Evolutionary conservation across 1,284 basidiomycete species (phyloP).

Genomic region (Waitea zeae): DNA sequence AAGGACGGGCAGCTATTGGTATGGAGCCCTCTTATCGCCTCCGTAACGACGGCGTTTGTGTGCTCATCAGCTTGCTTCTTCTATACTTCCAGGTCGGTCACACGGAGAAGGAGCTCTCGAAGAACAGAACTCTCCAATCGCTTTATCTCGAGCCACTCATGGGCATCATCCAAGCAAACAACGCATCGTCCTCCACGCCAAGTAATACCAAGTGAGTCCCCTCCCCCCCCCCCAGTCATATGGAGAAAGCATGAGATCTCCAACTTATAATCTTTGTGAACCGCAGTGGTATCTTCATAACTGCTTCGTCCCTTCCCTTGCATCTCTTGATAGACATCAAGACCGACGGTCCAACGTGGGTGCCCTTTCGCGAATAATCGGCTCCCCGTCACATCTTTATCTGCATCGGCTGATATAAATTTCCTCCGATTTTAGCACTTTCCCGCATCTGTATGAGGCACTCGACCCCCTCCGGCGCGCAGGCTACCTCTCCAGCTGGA

Average conservation of each 20-base stretch:
- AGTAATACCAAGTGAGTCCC: too few relatives aligned
- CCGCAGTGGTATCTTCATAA: slow-evolving; percentile 21
- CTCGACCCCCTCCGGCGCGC: slow-evolving; percentile 20
- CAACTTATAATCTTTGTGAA: too few relatives aligned
- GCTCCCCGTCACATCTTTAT: not conserved
- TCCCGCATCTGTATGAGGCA: slow-evolving; percentile 18
- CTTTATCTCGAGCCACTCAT: slow-evolving; percentile 6
- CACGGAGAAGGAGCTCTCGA: not conserved
- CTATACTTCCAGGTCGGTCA: not conserved
- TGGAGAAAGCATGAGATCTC: too few relatives aligned
- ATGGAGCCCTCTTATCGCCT: not conserved
- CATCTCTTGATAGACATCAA: slow-evolving; percentile 26
- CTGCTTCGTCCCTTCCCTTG: slow-evolving; percentile 16
- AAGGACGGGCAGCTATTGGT: slow-evolving; percentile 18
- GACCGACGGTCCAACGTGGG: slow-evolving; percentile 20
- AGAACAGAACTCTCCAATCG: not conserved
- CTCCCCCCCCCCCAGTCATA: too few relatives aligned
- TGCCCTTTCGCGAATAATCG: too few relatives aligned
- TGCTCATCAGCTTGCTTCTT: not conserved
- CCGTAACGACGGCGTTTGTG: too few relatives aligned
- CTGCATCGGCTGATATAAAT: not conserved
- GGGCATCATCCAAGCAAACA: slow-evolving; percentile 6
- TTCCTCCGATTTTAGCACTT: slow-evolving; percentile 14
- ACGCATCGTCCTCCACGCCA: too few relatives aligned
- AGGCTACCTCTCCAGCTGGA: slow-evolving; percentile 19